Percentiles rank a stretch among this genome's conserved stretches.
Evolutionary conservation across 441 rosid genomes (phyloP).

Genomic region (Eruca vesicaria): DNA sequence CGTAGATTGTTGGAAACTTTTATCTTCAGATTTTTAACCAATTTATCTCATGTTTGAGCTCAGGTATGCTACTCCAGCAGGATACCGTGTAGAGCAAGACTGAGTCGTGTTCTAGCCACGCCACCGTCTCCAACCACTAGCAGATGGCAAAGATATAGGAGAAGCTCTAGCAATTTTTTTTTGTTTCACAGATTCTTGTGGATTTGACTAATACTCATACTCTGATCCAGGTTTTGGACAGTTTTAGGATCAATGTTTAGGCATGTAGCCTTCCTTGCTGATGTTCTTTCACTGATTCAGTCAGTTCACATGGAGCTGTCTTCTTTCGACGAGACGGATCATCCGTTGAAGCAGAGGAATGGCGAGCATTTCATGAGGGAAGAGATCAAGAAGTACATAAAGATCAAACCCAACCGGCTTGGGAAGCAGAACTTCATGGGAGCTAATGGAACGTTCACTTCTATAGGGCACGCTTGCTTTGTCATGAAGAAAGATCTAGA

Average conservation of each 20-base stretch:
- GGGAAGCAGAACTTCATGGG: conserved; percentile 89
- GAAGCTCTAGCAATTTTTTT: no score
- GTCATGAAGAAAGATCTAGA: conserved; percentile 77
- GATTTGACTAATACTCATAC: no score
- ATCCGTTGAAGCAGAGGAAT: conserved; percentile 45
- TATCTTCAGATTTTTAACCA: neutral
- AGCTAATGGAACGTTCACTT: conserved; percentile 75
- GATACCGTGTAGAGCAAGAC: neutral
- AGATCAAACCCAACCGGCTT: conserved; percentile 67
- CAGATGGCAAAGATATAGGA: neutral
- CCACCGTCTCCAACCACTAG: neutral
- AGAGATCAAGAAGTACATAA: conserved; percentile 75
- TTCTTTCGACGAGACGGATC: conserved; percentile 30
- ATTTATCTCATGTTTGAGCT: neutral
- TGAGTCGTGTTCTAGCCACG: neutral
- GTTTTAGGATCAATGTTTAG: conserved; percentile 31
- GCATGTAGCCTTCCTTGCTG: conserved; percentile 57
- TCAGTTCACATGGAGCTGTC: conserved; percentile 40
- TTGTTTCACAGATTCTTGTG: no score
- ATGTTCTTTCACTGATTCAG: conserved; percentile 51
- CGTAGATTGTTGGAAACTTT: neutral
- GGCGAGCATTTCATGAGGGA: conserved; percentile 65
- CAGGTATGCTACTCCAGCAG: neutral
- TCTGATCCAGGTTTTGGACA: no score
- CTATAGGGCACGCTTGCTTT: conserved; percentile 85